A percentile compares a stretch with the other conserved stretches of the same genome.
Evolutionary conservation across 2,329 filamentous ascomycete genomes (phyloP).

Genomic region (Xylaria sp.): DNA sequence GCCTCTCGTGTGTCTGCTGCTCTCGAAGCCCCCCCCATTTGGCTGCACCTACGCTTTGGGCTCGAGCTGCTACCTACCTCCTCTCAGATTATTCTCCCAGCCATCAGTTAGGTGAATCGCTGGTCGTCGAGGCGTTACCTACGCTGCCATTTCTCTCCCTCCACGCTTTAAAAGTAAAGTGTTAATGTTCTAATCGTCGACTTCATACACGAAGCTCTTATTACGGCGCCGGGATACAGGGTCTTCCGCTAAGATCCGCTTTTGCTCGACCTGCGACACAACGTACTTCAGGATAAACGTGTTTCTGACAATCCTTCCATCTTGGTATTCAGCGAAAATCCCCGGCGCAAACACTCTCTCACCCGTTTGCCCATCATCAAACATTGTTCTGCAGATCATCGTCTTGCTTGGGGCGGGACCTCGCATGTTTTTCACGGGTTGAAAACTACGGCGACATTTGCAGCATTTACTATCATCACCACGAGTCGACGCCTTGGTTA

Average conservation of each 20-base stretch:
- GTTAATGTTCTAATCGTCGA: constrained; percentile 28
- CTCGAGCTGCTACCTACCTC: constrained; percentile 12
- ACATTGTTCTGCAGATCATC: constrained; percentile 52
- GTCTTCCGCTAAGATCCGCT: constrained; percentile 37
- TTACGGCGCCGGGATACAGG: constrained; percentile 33
- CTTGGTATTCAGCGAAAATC: constrained; percentile 31
- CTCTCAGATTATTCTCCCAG: constrained; percentile 12
- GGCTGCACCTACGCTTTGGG: constrained; percentile 10
- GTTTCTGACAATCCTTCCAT: constrained; percentile 47
- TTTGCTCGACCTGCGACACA: constrained; percentile 53
- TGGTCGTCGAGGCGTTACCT: constrained; percentile 19
- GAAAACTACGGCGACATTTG: constrained; percentile 32
- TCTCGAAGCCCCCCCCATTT: constrained; percentile 18
- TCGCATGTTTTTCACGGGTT: constrained; percentile 40
- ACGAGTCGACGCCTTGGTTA: constrained; percentile 10
- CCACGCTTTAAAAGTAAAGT: constrained; percentile 17
- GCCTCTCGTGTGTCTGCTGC: constrained; percentile 18
- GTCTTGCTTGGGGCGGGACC: constrained; percentile 49
- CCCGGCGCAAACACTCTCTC: constrained; percentile 22
- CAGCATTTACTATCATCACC: constrained; percentile 22
- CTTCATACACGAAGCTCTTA: constrained; percentile 29
- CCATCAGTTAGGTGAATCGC: constrained; percentile 27
- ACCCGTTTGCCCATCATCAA: constrained; percentile 30
- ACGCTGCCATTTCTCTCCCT: constrained; percentile 9
- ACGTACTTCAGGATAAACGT: constrained; percentile 48